Percentiles rank a stretch among this genome's conserved stretches.
These are phyloP conservation scores for Polyplosphaeria fusca DNA, from an alignment of 495 filamentous ascomycete species.

Conservation along the genomic window DNA sequence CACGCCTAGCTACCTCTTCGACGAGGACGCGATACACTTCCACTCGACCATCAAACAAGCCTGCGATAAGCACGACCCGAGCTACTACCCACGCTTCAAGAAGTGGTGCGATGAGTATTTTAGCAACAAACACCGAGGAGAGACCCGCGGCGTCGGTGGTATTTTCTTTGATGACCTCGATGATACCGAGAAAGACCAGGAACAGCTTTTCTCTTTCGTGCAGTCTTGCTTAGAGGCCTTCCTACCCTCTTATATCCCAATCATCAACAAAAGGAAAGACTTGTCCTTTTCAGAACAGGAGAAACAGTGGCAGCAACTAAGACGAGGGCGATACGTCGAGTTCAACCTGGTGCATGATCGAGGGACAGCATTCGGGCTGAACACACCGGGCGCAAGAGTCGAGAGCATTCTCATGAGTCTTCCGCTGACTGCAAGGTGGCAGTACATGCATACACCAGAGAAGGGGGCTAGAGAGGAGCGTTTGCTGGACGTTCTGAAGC, in stretches of 20 bases:
- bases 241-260: slow-evolving; percentile 86
- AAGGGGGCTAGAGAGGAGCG: slow-evolving; percentile 70
- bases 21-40: slow-evolving; percentile 96
- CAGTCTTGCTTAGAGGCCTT: slow-evolving; percentile 81
- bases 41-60: slow-evolving; percentile 87
- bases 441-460: slow-evolving; percentile 86
- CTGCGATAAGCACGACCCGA: slow-evolving; percentile 89
- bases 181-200: slow-evolving; percentile 78
- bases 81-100: slow-evolving; percentile 94
- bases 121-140: slow-evolving; percentile 81
- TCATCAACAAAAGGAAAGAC: slow-evolving; percentile 81
- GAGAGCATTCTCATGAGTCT: slow-evolving; percentile 98
- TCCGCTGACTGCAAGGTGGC: slow-evolving; percentile 88
- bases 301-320: slow-evolving; percentile 95
- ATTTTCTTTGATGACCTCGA: slow-evolving; percentile 99
- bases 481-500: slow-evolving; percentile 76
- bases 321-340: slow-evolving; percentile 91
- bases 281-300: slow-evolving; percentile 80
- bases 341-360: slow-evolving; percentile 98
- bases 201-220: slow-evolving; percentile 88
- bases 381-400: slow-evolving; percentile 84
- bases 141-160: slow-evolving; percentile 86
- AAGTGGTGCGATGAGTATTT: slow-evolving; percentile 99
- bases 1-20: slow-evolving; percentile 90
- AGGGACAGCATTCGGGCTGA: slow-evolving; percentile 90